Base-by-base conservation (phyloP, 2,329 filamentous ascomycete genomes). In the Gliomastix tumulicola region DNA sequence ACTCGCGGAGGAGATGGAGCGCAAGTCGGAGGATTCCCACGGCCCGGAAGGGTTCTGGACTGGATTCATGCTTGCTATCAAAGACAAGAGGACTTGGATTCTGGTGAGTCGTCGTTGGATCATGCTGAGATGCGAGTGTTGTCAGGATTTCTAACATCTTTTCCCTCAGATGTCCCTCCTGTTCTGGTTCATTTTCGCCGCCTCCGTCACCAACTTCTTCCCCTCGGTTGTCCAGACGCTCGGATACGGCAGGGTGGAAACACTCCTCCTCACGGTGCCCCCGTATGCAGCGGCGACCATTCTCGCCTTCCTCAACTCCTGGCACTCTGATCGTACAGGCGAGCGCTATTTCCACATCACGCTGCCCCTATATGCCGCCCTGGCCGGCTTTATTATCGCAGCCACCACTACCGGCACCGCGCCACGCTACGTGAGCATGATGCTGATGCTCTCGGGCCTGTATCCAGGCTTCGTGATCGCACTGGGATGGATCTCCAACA, bases 21-120 rank as follows among this genome's bases (percentile, higher is more conserved):
- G 79, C 48, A n/a, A n/a, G n/a, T n/a, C n/a, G n/a, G n/a, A n/a
- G n/a, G 79, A 82, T 50, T 71, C 80, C 18, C 71, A 80, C 17
- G 79, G 78, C 12, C 68, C 81, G 49, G 76, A 80, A 41, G 79
- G 82, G 49, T n/a, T n/a, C n/a, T 78, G 73, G 74, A 59, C 69
- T 18, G 78, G 78, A 0, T 65, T 73, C 13, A 62, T 51, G 45
- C 54, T 75, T 21, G 76, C 76, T 1, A 69, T 79, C 37, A 51
- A 56, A 10, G 78, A 83, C 46, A 44, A 66, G 42, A 82, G 82
- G 56, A 79, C 69, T 3, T 81, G 72, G 56, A 57, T 80, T 37
- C 49, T 82, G 54, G 70, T 76, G 48, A 44, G 59, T 10, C 32
- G 47, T 51, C 19, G 9, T 45, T 12, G 44, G 41, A n/a, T n/a